Conservation (phyloP, 2,329 filamentous ascomycete genomes). For the Fusarium tanahbumbuense region DNA sequence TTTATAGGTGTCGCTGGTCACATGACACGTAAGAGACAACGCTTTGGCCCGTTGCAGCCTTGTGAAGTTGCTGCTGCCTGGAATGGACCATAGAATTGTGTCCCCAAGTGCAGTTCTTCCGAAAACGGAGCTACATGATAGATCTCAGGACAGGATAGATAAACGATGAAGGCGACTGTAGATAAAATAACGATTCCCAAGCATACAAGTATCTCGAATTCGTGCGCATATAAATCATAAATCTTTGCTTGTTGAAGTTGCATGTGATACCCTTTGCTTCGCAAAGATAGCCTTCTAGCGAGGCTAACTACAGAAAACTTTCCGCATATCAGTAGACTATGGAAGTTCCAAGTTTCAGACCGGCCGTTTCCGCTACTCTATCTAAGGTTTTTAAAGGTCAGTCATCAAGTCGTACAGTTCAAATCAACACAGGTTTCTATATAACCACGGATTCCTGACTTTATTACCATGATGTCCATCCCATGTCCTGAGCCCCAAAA, state of each 20-base stretch:
- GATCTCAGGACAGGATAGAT: neutral
- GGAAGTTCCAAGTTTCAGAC: too few species aligned
- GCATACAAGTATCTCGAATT: neutral
- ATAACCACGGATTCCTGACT: too few species aligned
- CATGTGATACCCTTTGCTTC: neutral
- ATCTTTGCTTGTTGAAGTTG: neutral
- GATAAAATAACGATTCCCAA: neutral
- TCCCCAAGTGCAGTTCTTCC: neutral
- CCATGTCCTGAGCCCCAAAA: neutral
- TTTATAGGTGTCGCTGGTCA: neutral
- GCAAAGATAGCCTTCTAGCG: too few species aligned
- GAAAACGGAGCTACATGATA: neutral
- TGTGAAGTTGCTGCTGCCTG: neutral
- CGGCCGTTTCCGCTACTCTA: too few species aligned
- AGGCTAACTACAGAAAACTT: too few species aligned
- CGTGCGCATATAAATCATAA: neutral
- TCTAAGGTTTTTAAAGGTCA: too few species aligned
- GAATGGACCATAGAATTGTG: neutral
- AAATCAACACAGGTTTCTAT: too few species aligned
- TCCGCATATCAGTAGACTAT: too few species aligned
- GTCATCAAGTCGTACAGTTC: too few species aligned
- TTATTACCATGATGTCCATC: neutral
- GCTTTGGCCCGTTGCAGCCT: neutral
- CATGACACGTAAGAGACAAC: neutral
- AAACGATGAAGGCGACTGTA: neutral